phyloP scores from a whole-genome alignment of 2,329 filamentous ascomycete genomes.

The Scytalidium lignicola region DNA sequence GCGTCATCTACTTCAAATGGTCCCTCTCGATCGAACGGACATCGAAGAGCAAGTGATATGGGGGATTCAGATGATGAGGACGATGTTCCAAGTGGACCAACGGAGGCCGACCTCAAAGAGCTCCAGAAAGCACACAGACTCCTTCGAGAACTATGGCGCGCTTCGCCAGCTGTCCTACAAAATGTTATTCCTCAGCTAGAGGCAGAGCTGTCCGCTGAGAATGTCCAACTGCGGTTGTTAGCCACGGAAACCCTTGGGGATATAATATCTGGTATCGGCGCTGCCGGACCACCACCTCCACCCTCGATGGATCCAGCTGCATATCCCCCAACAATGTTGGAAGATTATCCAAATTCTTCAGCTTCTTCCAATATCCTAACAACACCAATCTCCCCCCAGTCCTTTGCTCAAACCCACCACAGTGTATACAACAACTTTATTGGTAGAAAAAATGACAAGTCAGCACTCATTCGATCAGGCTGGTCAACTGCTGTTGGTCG shows the following conservation, averaged over 20 bases:
- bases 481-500: slow-evolving; percentile 83
- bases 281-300: slow-evolving; percentile 74
- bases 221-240: slow-evolving; percentile 76
- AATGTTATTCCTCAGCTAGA: slow-evolving; percentile 94
- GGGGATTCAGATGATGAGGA: slow-evolving; percentile 62
- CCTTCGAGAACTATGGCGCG: slow-evolving; percentile 89
- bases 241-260: slow-evolving; percentile 94
- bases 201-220: slow-evolving; percentile 85
- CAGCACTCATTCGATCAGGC: slow-evolving; percentile 70
- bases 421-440: slow-evolving; percentile 80
- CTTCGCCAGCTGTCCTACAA: slow-evolving; percentile 78
- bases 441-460: slow-evolving; percentile 81
- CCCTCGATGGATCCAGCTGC: slow-evolving; percentile 72
- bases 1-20: slow-evolving; percentile 56
- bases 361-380: slow-evolving; percentile 61
- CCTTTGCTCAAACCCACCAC: slow-evolving; percentile 79
- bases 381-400: slow-evolving; percentile 79
- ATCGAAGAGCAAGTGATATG: slow-evolving; percentile 42
- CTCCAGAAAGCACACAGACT: slow-evolving; percentile 84
- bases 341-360: slow-evolving; percentile 49
- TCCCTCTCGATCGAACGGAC: slow-evolving; percentile 44
- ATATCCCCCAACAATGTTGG: slow-evolving; percentile 71
- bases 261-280: slow-evolving; percentile 88
- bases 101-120: slow-evolving; percentile 81
- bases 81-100: slow-evolving; percentile 54